Evolutionary conservation across 1,139 yeast genomes (phyloP), one percentile per base, ranked within the genome.

Genomic region (Magnusiomyces tetraspermus): DNA sequence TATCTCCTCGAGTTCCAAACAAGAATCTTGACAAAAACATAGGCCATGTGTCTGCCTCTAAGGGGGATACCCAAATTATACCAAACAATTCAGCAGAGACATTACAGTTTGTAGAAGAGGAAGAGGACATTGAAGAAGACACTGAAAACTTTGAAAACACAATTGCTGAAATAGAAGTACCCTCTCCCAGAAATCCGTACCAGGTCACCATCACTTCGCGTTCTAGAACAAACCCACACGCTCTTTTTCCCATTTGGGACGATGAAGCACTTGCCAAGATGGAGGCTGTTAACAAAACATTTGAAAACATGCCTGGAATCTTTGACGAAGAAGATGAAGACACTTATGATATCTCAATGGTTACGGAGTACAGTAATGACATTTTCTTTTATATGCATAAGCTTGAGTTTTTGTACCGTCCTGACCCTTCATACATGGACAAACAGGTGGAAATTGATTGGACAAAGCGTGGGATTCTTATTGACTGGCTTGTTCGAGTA

Each of bases 401-500:
- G 56, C 74, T 92, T 55, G 97, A 90, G 70, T 74, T 74, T 53
- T 58, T 77, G 63, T 78, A 83, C 63, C 73, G 80, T 49, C 97
- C 98, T n/a, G 80, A 85, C 65, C 79, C 95, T 21, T 74, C 76
- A 56, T 90, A 90, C 68, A 88, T 92, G 88, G 83, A 81, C 52
- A 76, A 76, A 54, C 98, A 92, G 69, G 82, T 83, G 52, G 97
- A 90, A 67, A 74, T 92, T 59, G 82, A 83, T 63, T 90, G 97
- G 97, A 83, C 84, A 55, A 87, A 87, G 83, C 79, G 98, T 65
- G 71, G 85, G 50, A 88, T 89, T 19, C 75, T 92, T 55, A 77
- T 92, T 55, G 96, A 89, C 71, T 92, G 98, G 98, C 81, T 92
- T 49, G 95, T 92, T 19, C 96, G 90, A 69, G 95, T 90, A 19